Conservation (phyloP, 1,284 basidiomycete genomes). For the Thecaphora thlaspeos region DNA sequence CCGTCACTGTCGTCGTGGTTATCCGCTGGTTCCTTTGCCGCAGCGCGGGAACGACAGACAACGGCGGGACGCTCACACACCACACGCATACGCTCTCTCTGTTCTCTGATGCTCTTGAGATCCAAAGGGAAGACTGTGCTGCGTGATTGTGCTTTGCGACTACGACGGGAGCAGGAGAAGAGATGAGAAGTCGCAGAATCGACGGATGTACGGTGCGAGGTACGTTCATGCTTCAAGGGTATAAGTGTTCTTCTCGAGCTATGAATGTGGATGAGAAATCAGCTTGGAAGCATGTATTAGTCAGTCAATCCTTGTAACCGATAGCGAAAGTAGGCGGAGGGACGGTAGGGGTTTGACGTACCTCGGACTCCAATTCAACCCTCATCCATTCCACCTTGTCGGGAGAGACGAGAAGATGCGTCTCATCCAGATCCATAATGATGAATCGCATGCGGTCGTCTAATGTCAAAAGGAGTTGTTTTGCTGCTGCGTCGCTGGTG, state of each 20-base stretch:
- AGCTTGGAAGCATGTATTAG: background rate
- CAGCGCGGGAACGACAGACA: no score
- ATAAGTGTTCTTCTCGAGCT: constrained; percentile 55
- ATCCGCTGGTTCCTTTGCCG: no score
- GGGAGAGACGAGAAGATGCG: constrained; percentile 76
- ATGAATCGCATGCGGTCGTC: constrained; percentile 72
- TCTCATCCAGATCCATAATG: constrained; percentile 81
- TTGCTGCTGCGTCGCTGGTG: constrained; percentile 78
- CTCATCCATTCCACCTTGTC: constrained; percentile 74
- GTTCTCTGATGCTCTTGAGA: no score
- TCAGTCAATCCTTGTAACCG: no score
- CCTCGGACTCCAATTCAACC: constrained; percentile 73
- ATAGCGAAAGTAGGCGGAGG: background rate
- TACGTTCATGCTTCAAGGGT: constrained; percentile 33
- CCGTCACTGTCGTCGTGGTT: no score
- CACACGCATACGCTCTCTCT: no score
- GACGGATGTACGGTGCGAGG: no score
- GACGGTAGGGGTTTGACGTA: constrained; percentile 56
- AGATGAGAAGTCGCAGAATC: no score
- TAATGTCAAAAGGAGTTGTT: constrained; percentile 79
- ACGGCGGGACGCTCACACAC: no score
- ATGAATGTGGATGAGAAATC: background rate
- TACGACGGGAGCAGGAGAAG: no score
- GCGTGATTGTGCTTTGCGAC: background rate
- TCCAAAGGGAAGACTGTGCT: no score